Base-by-base conservation (phyloP, 2,329 filamentous ascomycete species). In the Diaporthe citriasiana region DNA sequence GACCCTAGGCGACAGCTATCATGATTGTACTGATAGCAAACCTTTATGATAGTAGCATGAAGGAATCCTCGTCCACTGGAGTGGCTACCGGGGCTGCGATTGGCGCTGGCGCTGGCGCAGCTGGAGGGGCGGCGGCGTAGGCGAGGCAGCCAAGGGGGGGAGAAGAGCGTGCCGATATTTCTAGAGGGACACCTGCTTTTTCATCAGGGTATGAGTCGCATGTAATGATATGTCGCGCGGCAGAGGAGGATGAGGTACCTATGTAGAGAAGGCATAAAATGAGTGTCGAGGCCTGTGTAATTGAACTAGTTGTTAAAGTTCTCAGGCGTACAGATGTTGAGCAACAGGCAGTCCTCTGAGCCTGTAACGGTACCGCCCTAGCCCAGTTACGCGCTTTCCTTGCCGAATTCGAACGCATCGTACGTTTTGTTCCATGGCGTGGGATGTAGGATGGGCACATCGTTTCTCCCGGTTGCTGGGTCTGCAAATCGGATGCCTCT, bases 281-380 rank as follows among this genome's bases (percentile, higher is more conserved):
- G n/a, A n/a, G n/a, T n/a, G n/a, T n/a, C n/a, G n/a, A n/a, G n/a
- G n/a, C n/a, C n/a, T n/a, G n/a, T n/a, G n/a, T n/a, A 76, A 25
- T 76, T 88, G 0, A 88, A 87, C 9, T 80, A 76, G 1, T 80
- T 80, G 0, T 84, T 88, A 1, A 87, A 87, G 17, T 84, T 81
- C 2, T 86, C 87, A 0, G 93, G 90, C 0, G 91, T 89, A 77
- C 89, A 92, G 15, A 92, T 85, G 71, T 92, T 88, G 17, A 94
- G 84, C 76, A 92, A 92, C 3, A 95, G 86, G 79, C 94, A 96
- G 77, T 94, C 92, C 79, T 93, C 92, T 0, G 83, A 86, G 6
- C 77, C 82, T 25, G 73, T 78, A 6, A 47, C 22, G 53, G 53
- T 56, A 17, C 40, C 59, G n/a, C 50, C 70, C 25, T 56, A 19